Evolutionary conservation across 345 rosid genomes (phyloP).

Genomic region (Mercurialis annua): DNA sequence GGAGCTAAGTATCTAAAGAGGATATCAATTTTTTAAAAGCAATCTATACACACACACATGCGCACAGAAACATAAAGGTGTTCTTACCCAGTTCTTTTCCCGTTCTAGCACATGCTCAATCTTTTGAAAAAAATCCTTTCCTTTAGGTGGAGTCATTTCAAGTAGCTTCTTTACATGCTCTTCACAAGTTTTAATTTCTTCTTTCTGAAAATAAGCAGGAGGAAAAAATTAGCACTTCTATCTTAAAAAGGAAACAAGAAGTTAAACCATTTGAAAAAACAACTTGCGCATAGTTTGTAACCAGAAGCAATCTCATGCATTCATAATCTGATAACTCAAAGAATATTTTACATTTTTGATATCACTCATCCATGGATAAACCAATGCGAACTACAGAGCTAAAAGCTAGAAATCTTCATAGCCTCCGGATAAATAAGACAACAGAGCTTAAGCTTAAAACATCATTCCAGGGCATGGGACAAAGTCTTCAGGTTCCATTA

Average conservation of each 20-base stretch:
- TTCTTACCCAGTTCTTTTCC: slow-evolving; percentile 91
- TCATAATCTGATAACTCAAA: not conserved
- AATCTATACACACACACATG: not conserved
- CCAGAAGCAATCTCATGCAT: not conserved
- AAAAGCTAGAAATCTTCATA: not conserved
- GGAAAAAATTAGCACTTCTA: not conserved
- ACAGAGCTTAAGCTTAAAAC: not conserved
- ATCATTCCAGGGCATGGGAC: not conserved
- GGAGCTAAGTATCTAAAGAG: slow-evolving; percentile 9
- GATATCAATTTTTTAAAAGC: slow-evolving; percentile 2
- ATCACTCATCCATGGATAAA: not conserved
- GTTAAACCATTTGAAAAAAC: too few relatives aligned
- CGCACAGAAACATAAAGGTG: not conserved
- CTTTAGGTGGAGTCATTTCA: slow-evolving; percentile 91
- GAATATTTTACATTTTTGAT: not conserved
- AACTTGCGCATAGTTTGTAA: not conserved
- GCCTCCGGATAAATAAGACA: not conserved
- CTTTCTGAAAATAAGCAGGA: slow-evolving; percentile 54
- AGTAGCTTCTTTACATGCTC: slow-evolving; percentile 85
- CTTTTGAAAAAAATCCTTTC: slow-evolving; percentile 73
- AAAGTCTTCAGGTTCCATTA: not conserved
- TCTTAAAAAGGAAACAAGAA: not conserved
- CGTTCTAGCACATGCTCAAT: slow-evolving; percentile 88
- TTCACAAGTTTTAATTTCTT: slow-evolving; percentile 82
- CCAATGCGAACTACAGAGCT: not conserved